phyloP scores from a whole-genome alignment of 2,329 filamentous ascomycete genomes.

The Orbilia blumenaviensis region DNA sequence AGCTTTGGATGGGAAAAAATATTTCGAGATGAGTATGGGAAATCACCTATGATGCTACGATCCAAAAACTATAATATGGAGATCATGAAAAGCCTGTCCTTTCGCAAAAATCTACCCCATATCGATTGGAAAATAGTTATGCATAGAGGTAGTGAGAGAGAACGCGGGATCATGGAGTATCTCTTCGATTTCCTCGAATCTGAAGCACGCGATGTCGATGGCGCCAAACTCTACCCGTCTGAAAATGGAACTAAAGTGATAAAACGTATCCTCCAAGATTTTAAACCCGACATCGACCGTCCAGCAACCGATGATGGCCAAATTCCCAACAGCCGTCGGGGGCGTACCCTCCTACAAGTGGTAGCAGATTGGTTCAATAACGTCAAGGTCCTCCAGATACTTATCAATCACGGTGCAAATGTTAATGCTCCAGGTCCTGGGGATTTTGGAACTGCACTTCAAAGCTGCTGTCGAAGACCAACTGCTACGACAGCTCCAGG shows the following conservation, averaged over 20 bases:
- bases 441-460: conserved; percentile 9
- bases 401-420: not conserved
- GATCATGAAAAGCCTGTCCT: not conserved
- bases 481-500: not conserved
- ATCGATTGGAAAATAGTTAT: not conserved
- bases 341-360: conserved; percentile 24
- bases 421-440: not conserved
- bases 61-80: not conserved
- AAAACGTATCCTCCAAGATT: not conserved
- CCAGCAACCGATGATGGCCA: not conserved
- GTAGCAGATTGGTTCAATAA: conserved; percentile 16
- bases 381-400: not conserved
- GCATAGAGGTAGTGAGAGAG: not conserved
- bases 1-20: not conserved
- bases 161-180: not conserved
- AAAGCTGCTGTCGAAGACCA: conserved; percentile 10
- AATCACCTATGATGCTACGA: not conserved
- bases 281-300: not conserved
- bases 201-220: not conserved
- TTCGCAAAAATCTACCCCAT: not conserved
- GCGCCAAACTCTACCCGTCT: not conserved
- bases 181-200: not conserved
- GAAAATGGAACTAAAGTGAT: not conserved
- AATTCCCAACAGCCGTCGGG: not conserved
- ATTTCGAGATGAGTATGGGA: not conserved